These are phyloP conservation scores for Madurella mycetomatis DNA, from an alignment of 2,329 filamentous ascomycete genomes.

Conservation along the genomic window DNA sequence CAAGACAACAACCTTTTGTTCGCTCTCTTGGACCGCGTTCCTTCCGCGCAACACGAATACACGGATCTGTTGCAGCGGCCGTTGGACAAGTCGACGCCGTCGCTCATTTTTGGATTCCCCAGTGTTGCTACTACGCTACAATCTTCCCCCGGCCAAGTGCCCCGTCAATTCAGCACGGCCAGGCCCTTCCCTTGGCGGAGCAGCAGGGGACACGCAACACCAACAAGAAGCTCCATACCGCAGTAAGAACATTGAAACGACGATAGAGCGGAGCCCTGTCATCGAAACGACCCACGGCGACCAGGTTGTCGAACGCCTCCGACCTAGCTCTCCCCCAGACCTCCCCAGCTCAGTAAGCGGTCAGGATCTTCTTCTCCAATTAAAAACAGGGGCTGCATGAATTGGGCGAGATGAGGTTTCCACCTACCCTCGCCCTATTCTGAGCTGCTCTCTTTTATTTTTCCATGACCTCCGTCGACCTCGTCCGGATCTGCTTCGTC, in stretches of 20 bases:
- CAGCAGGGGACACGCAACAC: background rate
- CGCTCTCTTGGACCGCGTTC: background rate
- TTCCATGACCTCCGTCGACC: constrained; percentile 44
- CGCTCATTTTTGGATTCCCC: no score
- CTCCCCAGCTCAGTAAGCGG: constrained; percentile 9
- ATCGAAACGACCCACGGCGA: constrained; percentile 4
- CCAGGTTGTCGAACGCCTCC: constrained; percentile 7
- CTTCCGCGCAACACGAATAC: background rate
- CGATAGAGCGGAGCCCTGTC: background rate
- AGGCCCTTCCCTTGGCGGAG: background rate
- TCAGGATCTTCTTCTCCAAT: constrained; percentile 25
- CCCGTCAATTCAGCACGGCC: background rate
- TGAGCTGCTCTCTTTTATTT: constrained; percentile 26
- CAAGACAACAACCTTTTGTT: background rate
- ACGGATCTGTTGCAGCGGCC: no score
- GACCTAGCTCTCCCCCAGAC: constrained; percentile 3
- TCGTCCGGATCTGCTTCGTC: constrained; percentile 44
- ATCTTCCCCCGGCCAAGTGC: background rate
- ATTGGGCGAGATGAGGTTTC: constrained; percentile 30
- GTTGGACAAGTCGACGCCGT: no score
- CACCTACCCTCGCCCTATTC: constrained; percentile 22
- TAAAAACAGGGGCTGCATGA: constrained; percentile 24
- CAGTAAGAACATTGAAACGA: constrained; percentile 1
- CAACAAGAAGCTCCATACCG: background rate
- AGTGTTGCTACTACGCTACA: no score